Percentiles rank a stretch among this genome's conserved stretches.
Evolutionary conservation across 2,329 filamentous ascomycete genomes (phyloP).

Genomic region (Paracoccidioides lutzii): DNA sequence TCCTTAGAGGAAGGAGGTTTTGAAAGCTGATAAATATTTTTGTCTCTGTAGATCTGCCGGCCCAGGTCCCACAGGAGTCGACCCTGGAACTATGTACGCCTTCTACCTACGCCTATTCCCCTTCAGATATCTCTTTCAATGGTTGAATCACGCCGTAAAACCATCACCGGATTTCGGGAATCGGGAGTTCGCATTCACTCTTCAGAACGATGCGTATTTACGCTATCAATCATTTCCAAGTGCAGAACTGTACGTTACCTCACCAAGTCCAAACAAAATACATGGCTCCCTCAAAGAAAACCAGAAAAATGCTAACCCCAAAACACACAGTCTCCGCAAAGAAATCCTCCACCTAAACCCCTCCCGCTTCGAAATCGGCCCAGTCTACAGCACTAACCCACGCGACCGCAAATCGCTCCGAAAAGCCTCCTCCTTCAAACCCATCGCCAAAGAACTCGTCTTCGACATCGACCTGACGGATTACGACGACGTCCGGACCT

Average conservation of each 20-base stretch:
- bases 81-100: conserved; percentile 75
- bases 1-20: too few relatives aligned
- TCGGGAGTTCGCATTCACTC: conserved; percentile 89
- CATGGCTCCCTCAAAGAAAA: conserved; percentile 69
- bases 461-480: conserved; percentile 99
- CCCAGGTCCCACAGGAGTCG: conserved; percentile 41
- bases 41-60: conserved; percentile 15
- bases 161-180: conserved; percentile 82
- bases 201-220: conserved; percentile 84
- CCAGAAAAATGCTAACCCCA: conserved; percentile 11
- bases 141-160: conserved; percentile 85
- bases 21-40: neutral
- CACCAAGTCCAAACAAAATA: neutral
- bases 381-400: conserved; percentile 90
- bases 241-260: conserved; percentile 43
- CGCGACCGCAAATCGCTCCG: conserved; percentile 80
- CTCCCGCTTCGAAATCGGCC: conserved; percentile 93
- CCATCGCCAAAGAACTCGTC: conserved; percentile 83
- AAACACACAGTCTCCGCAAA: conserved; percentile 56
- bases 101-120: conserved; percentile 96
- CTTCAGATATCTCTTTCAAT: conserved; percentile 89
- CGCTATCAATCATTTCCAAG: conserved; percentile 74
- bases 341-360: conserved; percentile 81
- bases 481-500: conserved; percentile 93
- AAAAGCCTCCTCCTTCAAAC: conserved; percentile 69